Conservation (phyloP, 768 basidiomycete genomes). For the Termitomyces sp. region DNA sequence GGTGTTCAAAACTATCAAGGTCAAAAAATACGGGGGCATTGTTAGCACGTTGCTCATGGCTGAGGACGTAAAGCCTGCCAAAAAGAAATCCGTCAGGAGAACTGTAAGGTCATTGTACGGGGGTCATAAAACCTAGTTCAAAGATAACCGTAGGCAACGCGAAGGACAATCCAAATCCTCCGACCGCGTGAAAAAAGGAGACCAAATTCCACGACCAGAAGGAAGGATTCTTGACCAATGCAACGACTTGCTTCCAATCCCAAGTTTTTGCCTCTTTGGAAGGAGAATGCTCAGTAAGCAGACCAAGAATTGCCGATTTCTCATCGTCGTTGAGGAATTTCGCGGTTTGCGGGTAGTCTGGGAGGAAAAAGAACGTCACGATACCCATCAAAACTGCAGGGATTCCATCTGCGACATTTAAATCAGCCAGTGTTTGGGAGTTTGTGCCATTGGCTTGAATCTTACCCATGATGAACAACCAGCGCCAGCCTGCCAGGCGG, state of each 20-base stretch:
- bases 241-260: constrained; percentile 9
- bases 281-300: constrained; percentile 8
- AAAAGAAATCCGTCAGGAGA: background rate
- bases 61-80: constrained; percentile 13
- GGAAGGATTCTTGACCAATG: constrained; percentile 10
- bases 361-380: constrained; percentile 10
- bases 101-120: too few species aligned
- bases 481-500: constrained; percentile 15
- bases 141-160: constrained; percentile 14
- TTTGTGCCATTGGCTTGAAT: background rate
- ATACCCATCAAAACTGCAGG: constrained; percentile 14
- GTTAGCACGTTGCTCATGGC: constrained; percentile 14
- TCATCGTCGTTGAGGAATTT: constrained; percentile 11
- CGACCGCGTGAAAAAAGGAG: constrained; percentile 15
- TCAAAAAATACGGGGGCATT: constrained; percentile 13
- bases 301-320: constrained; percentile 5
- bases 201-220: constrained; percentile 11
- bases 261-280: constrained; percentile 13
- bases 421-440: background rate
- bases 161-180: constrained; percentile 14
- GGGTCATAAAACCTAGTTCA: constrained; percentile 7
- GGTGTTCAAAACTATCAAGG: constrained; percentile 12
- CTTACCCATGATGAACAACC: constrained; percentile 15
- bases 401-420: constrained; percentile 4
- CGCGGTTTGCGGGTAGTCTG: constrained; percentile 15